Base-by-base conservation (phyloP, 2,329 filamentous ascomycete genomes). In the Grosmannia huntii region DNA sequence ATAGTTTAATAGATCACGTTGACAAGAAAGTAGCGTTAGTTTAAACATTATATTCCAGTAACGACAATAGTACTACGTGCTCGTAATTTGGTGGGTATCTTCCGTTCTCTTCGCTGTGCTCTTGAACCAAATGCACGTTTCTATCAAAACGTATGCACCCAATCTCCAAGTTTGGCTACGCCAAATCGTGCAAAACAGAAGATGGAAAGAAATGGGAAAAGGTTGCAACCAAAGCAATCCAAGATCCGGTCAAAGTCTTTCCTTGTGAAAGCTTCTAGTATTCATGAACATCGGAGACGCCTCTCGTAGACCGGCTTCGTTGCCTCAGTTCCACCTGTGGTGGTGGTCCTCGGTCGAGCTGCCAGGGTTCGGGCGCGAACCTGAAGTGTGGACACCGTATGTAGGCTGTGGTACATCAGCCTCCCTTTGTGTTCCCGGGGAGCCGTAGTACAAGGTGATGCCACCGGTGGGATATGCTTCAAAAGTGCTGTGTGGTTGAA, bases 21-120 rank as follows among this genome's bases (percentile, higher is more conserved):
- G 10, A 16, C 10, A 25, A 9, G n/a, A n/a, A 14, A 25, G 12
- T 23, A 2, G n/a, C 7, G 25, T 38, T 14, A 16, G 36, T 19
- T 3, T 50, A 14, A 28, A 50, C 48, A 7, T 16, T 52, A n/a
- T 33, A 27, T 54, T 41, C n/a, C 31, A 55, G 52, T 25, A 55
- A 55, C 53, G n/a, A 38, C 31, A 25, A 41, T 38, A 23, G 19
- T 19, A 21, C 7, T 41, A 53, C 28, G 16, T 55, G 53, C 38
- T 55, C 41, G 19, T 48, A 33, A 23, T 11, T 55, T 7, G 23
- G 38, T 55, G 50, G 58, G 57, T 58, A 58, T 58, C 38, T 56
- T 53, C 28, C 38, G 23, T 58, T 36, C 48, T 56, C 19, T 51
- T 52, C 44, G 57, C 57, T 53, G 49, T 44, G 46, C 44, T 31